Base-by-base conservation (phyloP, 768 basidiomycete genomes). In the Pleurotus eryngii region DNA sequence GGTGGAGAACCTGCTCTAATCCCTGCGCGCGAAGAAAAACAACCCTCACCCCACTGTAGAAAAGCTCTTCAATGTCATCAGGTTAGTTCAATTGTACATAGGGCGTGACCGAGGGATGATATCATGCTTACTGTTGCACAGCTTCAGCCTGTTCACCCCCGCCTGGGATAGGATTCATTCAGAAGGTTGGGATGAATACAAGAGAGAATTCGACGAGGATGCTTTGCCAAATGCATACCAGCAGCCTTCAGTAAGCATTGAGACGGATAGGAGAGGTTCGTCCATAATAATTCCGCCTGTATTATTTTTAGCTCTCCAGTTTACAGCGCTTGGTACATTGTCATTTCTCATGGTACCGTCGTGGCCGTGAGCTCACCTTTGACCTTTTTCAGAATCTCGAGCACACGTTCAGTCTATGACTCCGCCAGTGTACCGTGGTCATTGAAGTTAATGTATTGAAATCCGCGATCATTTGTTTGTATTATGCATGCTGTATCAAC, bases 161-260 rank as follows among this genome's bases (percentile, higher is more conserved):
- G 51, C 22, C n/a, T 54, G 22, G 15, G 51, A 54, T 22, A 39
- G 51, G 39, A 39, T 54, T 1, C 51, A 54, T 22, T 54, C 51
- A 5, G 18, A 54, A 24, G 38, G 18, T 5, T 54, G 51, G 51
- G 24, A 39, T 6, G 51, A 54, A 12, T 30, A 17, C 12, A 54
- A 40, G 39, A 17, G 42, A 42, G 30, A 35, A 35, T 35, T 35
- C 3, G 30, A 35, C 30, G 12, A 54, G 7, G 51, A 15, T 11
- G 38, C 39, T 14, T 11, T 17, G 14, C 17, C 39, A 0, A 54
- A 54, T 26, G 35, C 18, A 11, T 54, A 54, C 11, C 51, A 54
- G 24, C 37, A 54, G 15, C 51, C 51, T 17, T 54, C 51, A 11
- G 51, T 54, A 9, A 51, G 49, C 37, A 24, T 15, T 48, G 46